Evolutionary conservation across 306 rosid species (phyloP), one percentile per base, ranked within the genome.

Genomic region (Lathyrus tuberosus): DNA sequence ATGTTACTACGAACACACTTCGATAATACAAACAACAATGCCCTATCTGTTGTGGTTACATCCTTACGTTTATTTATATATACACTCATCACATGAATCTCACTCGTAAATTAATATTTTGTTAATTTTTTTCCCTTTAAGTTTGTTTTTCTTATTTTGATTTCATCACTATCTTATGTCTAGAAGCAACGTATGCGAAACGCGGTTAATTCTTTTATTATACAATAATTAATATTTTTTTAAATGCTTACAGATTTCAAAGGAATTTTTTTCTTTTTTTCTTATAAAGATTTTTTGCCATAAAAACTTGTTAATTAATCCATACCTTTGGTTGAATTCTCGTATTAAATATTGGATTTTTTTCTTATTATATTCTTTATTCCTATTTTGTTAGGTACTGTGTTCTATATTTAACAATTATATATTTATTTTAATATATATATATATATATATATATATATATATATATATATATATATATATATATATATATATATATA

Each of bases 1-100:
- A 58, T 62, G 78, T 79, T 80, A 87, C 84, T 67, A 84, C 87
- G 41, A 81, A 69, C 64, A 63, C 69, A 26, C 63, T 37, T 38
- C 51, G 40, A 59, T 62, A 40, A 35, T 60, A 62, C 31, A 30
- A 79, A 76, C 83, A 84, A 68, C 77, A 80, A 59, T 66, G 65
- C 84, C 78, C 85, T 78, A 76, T 78, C 80, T 69, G 75, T 68
- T 24, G 26, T 24, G 14, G 46, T 60, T 69, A 67, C 6, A 16
- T 71, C 73, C 73, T 61, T 66, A 53, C 18, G 26, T 13, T 56
- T 26, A 56, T 56, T 35, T 24, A 65, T 40, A 35, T 33, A 16
- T 11, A 62, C 12, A 17, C 6, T 31, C 60, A 31, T 51, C 13
- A 62, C 5, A 35, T 77, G 68, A 49, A 62, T 54, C 63, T 12